Evolutionary conservation across 345 rosid species (phyloP), one percentile per base, ranked within the genome.

Genomic region (Laguncularia racemosa): DNA sequence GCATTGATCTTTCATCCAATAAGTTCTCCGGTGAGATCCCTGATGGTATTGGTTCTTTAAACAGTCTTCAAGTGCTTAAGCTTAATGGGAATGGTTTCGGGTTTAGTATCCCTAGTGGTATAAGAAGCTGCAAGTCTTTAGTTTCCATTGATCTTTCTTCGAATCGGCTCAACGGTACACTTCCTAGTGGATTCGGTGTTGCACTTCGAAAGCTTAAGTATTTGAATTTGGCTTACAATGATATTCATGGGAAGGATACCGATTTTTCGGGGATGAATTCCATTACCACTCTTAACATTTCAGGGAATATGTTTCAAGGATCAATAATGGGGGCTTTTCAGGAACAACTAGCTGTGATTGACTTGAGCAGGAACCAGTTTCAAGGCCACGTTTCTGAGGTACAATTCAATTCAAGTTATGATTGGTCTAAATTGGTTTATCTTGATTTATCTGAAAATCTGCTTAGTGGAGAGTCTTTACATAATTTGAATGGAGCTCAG

Each of bases 361-460:
- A 91, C 68, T 64, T 91, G 17, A 84, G 96, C 78, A 84, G 61
- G 72, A 91, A 91, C 83, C 77, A 66, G 76, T 81, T 88, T 73
- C 82, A 77, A 66, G 98, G 89, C 53, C 82, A 88, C 68, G 70
- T 86, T 67, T 81, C 95, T 75, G 90, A 83, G 83, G 95, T 84
- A 86, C 86, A 72, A 47, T 75, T 77, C 71, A 81, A 76, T 70
- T 77, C 76, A 52, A 73, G 75, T 62, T 73, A 67, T 66, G 77
- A 74, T 50, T 70, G 86, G 85, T 78, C 82, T 68, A 60, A 38
- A 67, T 77, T 88, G 82, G 68, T 81, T 71, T 62, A 76, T 76
- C 73, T 88, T 48, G 98, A 92, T 76, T 77, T 88, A 66, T 92
- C 98, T 67, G 88, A 88, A 64, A 92, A 92, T 76, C 79, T 83